Evolutionary conservation across 306 rosid species (phyloP), one percentile per base, ranked within the genome.

Genomic region (Datisca glomerata): DNA sequence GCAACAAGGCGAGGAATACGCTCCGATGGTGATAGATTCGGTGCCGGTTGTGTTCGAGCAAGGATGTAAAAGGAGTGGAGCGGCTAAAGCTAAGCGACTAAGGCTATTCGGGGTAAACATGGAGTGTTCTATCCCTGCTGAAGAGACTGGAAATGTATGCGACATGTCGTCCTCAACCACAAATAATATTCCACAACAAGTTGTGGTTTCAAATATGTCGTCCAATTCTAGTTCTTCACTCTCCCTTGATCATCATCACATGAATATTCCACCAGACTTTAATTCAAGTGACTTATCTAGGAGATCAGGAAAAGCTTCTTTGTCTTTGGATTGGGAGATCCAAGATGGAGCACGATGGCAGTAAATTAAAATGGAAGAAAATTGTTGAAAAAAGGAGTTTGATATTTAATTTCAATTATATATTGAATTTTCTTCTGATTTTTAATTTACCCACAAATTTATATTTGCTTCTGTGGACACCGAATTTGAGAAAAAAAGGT

Each of bases 41-140:
- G 18, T 17, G 18, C 49, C 1, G 16, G 49, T 2, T 19, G 32
- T 6, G 0, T 12, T 12, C 14, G 24, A 6, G 10, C 12, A 6
- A 20, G 8, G 1, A 22, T 35, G n/a, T n/a, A n/a, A n/a, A n/a
- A n/a, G n/a, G n/a, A n/a, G n/a, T n/a, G 19, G 19, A n/a, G 7
- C 15, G 9, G 7, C 0, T 31, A 31, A 31, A 31, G 41, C 49
- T 1, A 53, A 53, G 32, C 40, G 59, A 3, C 16, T 53, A n/a
- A 33, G 59, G 3, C 41, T 53, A 13, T 53, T 53, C 11, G 59
- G 59, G 8, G 59, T 53, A 17, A 53, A 53, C 8, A 41, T 53
- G 59, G 59, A 53, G 41, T 53, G 49, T 53, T 11, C 59, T 13
- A 4, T 15, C 15, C 2, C 19, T n/a, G 17, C 15, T 8, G 36